These are phyloP conservation scores for Takashimella koratensis DNA, from an alignment of 1,284 basidiomycete genomes.

Conservation along the genomic window DNA sequence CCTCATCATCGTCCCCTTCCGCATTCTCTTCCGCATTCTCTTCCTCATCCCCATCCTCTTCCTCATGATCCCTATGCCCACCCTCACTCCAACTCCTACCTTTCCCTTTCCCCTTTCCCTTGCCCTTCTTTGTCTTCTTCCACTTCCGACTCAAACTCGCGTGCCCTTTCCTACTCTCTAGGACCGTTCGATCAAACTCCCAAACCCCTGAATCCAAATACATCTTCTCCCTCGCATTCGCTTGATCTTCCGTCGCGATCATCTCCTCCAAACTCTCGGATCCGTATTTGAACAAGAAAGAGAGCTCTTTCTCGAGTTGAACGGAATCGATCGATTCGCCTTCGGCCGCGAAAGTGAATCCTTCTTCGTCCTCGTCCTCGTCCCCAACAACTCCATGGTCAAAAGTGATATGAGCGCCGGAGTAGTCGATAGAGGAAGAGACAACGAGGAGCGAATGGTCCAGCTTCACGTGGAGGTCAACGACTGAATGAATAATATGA, in stretches of 20 bases:
- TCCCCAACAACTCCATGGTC: background rate
- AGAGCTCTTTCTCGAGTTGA: slow-evolving; percentile 17
- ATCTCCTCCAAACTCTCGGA: slow-evolving; percentile 7
- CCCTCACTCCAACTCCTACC: background rate
- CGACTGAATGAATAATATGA: slow-evolving; percentile 27
- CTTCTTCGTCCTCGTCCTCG: background rate
- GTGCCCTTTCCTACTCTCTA: background rate
- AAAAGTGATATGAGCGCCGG: no score
- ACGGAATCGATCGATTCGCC: background rate
- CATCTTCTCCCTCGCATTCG: background rate
- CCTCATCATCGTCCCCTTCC: background rate
- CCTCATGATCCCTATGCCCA: no score
- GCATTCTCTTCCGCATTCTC: background rate
- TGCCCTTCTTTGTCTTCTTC: background rate
- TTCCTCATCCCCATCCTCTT: background rate
- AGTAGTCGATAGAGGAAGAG: no score
- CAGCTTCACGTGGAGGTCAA: slow-evolving; percentile 8
- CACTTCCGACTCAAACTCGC: background rate
- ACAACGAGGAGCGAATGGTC: background rate
- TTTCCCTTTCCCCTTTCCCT: background rate
- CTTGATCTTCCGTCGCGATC: slow-evolving; percentile 3
- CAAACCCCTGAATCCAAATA: slow-evolving; percentile 3
- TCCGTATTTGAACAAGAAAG: slow-evolving; percentile 10
- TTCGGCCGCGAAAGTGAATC: slow-evolving; percentile 3
- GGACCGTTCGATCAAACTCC: background rate